phyloP scores from a whole-genome alignment of 495 filamentous ascomycete species.

The Penicillium roqueforti region DNA sequence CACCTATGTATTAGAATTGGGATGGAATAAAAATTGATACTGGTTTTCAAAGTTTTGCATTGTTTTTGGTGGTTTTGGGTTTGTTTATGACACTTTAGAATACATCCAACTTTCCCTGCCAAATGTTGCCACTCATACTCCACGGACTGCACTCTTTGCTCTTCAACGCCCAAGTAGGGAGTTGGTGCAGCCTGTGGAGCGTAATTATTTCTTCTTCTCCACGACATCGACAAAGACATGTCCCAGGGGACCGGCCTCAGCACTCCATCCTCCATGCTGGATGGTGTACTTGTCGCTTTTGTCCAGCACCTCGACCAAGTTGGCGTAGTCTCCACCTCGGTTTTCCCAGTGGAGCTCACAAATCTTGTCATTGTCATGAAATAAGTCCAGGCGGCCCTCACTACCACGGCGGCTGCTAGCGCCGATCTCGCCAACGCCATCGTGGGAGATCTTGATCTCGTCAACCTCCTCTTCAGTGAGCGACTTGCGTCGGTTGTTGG shows the following conservation, averaged over 20 bases:
- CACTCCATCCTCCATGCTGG: constrained; percentile 37
- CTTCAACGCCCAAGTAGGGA: not conserved
- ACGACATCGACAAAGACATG: constrained; percentile 37
- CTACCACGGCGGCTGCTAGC: constrained; percentile 35
- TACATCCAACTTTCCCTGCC: not conserved
- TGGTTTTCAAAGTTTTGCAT: not conserved
- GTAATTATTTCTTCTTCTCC: constrained; percentile 22
- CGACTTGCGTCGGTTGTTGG: constrained; percentile 23
- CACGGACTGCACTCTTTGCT: not conserved
- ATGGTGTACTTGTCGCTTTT: constrained; percentile 29
- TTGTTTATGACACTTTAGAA: not conserved
- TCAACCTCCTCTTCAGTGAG: constrained; percentile 38
- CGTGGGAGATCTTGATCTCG: constrained; percentile 28
- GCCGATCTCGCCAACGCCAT: constrained; percentile 36
- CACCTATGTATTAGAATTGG: no score
- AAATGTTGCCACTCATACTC: not conserved
- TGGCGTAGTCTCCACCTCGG: constrained; percentile 21
- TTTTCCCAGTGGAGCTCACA: constrained; percentile 44
- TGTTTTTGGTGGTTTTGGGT: not conserved
- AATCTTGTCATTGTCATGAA: constrained; percentile 36
- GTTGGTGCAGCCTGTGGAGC: not conserved
- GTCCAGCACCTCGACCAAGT: constrained; percentile 34
- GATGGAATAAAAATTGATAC: no score
- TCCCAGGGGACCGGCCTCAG: constrained; percentile 33
- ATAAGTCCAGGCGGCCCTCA: constrained; percentile 38